These are phyloP conservation scores for Simplicillium sp. DNA, from an alignment of 2,329 filamentous ascomycete species.

Conservation along the genomic window DNA sequence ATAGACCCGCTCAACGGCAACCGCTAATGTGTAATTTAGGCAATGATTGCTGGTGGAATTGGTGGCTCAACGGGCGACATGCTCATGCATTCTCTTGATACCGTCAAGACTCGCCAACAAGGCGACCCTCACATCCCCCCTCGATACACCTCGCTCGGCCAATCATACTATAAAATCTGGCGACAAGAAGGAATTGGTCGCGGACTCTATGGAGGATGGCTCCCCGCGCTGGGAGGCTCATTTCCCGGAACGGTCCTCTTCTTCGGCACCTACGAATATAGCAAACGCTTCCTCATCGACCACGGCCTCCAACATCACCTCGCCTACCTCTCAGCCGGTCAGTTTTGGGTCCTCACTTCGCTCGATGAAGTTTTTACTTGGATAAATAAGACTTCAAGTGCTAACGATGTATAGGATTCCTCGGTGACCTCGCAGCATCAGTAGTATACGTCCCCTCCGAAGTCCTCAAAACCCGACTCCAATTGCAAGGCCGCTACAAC, in stretches of 20 bases:
- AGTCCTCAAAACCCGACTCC: constrained; percentile 92
- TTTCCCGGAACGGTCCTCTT: constrained; percentile 92
- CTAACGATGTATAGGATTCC: constrained; percentile 47
- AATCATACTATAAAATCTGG: constrained; percentile 87
- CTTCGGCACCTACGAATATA: constrained; percentile 94
- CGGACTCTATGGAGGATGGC: constrained; percentile 88
- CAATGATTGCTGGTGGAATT: constrained; percentile 89
- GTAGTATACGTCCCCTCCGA: constrained; percentile 94
- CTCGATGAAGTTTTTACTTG: constrained; percentile 1
- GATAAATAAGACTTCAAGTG: constrained; percentile 22
- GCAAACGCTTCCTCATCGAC: constrained; percentile 83
- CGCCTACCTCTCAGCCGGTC: constrained; percentile 79
- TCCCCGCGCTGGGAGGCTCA: constrained; percentile 82
- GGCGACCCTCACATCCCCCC: constrained; percentile 89
- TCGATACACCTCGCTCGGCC: constrained; percentile 83
- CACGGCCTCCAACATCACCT: constrained; percentile 71
- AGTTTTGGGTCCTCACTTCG: constrained; percentile 8
- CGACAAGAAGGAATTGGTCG: constrained; percentile 80
- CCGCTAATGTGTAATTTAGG: constrained; percentile 35
- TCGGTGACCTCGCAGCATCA: constrained; percentile 86
- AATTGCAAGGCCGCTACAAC: constrained; percentile 89
- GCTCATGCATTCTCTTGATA: constrained; percentile 98
- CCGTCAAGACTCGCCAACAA: constrained; percentile 96
- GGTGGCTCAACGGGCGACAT: constrained; percentile 92
- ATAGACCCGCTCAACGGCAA: not conserved